Base-by-base conservation (phyloP, 805 yeast species). In the Jamesozyma jinghongensis region DNA sequence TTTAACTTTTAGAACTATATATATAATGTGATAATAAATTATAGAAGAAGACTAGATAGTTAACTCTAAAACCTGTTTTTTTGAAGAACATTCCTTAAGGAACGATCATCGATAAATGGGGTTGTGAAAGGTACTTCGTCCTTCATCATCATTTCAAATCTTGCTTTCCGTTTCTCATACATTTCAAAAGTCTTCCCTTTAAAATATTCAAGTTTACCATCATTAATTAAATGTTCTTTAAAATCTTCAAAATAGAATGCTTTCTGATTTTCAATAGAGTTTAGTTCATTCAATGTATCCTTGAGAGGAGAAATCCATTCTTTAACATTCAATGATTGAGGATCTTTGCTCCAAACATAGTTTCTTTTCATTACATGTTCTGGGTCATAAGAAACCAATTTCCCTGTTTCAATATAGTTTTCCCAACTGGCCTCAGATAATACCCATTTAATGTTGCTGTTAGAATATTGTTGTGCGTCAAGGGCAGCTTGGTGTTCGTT, bases 391-490 rank as follows among this genome's bases (percentile, higher is more conserved):
- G 4, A n/a, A 5, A 19, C 16, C n/a, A 37, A 14, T 8, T 22
- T 30, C 1, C 44, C 44, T 5, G 45, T 40, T 19, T 40, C 44
- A 13, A 56, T 27, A 19, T 34, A 40, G 17, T 52, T 45, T 40
- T 61, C 65, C 65, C 65, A 61, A 3, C 43, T 34, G 12, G 61
- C 62, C 35, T 61, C 65, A 30, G 52, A 49, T 16, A 47, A 11
- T 3, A 61, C 62, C 61, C 61, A 54, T 11, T 36, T 25, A 10
- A 49, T 45, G 31, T 44, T 39, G 4, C 17, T 20, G 28, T 49
- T 47, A 32, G 54, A 52, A 3, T 22, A 28, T 11, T 39, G 44
- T 36, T 49, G 37, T 10, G 40, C 19, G 38, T 57, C 53, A 11
- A 57, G 30, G 12, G 46, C 41, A 16, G 40, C 43, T 36, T 59